Evolutionary conservation across 805 yeast genomes (phyloP), one percentile per base, ranked within the genome.

Genomic region (Starmerella powellii): DNA sequence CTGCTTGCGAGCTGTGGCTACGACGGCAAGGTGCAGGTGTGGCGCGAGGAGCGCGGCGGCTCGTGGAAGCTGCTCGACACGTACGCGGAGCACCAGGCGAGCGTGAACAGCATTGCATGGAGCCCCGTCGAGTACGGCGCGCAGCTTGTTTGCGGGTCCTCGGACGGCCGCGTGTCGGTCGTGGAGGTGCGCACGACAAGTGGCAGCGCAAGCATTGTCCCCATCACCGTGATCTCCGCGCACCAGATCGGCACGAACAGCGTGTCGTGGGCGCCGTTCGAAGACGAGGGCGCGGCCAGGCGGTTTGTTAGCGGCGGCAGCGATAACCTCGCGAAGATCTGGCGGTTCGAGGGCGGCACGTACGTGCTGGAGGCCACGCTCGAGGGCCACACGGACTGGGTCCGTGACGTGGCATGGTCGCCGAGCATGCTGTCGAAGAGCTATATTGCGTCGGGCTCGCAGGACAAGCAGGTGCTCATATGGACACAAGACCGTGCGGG

Each of bases 91-190:
- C 98, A 91, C 63, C 84, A 80, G 56, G 97, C 95, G 18, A 81
- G 94, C 42, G 96, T 91, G 12, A 91, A 91, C 64, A 78, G 94
- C 40, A 88, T 91, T 20, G 72, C 78, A 42, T 91, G 98, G 98
- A 95, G 95, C 10, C 97, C 97, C 15, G 94, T 84, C 56, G 97
- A 88, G 63, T 80, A 82, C 56, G 97, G 98, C 17, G 95, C 97
- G 4, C 73, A 85, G 38, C 71, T 91, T 53, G 67, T 88, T 49
- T 86, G 94, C 54, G 79, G 94, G 2, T 86, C 96, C 1, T 80
- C 93, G 19, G 98, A 91, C 61, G 98, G 98, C 27, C 76, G 75
- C 51, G 86, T 84, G 19, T 83, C 95, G 3, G 80, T 91, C 31
- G 79, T 88, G 24, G 96, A 87, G 60, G 86, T 86, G 65, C 94